These are phyloP conservation scores for Podospora comata DNA, from an alignment of 495 filamentous ascomycete genomes.

Conservation along the genomic window DNA sequence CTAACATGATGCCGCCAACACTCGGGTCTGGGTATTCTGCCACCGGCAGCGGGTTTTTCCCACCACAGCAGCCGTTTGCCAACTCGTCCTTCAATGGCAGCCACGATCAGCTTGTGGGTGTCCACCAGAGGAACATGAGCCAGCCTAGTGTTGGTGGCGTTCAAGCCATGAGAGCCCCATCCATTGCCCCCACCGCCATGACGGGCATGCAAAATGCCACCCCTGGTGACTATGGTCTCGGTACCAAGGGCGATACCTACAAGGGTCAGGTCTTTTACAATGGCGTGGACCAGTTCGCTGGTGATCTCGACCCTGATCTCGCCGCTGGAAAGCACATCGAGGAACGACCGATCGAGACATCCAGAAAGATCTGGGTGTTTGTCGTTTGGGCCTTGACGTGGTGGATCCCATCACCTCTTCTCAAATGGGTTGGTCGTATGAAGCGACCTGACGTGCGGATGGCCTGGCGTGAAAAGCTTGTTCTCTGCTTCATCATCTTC, in stretches of 20 bases:
- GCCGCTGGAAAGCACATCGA: constrained; percentile 73
- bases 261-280: constrained; percentile 70
- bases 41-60: constrained; percentile 67
- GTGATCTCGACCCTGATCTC: constrained; percentile 66
- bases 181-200: constrained; percentile 67
- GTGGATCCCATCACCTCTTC: constrained; percentile 86
- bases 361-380: constrained; percentile 72
- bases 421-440: constrained; percentile 86
- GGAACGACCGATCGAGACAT: constrained; percentile 57
- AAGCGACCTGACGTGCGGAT: constrained; percentile 94
- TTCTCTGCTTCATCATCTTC: constrained; percentile 75
- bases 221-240: constrained; percentile 82
- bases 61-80: constrained; percentile 55
- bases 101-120: constrained; percentile 61
- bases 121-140: constrained; percentile 59
- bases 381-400: constrained; percentile 85
- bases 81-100: constrained; percentile 63
- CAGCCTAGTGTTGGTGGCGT: constrained; percentile 48
- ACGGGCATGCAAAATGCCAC: constrained; percentile 61
- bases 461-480: constrained; percentile 94
- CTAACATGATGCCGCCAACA: constrained; percentile 46
- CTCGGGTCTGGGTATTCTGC: constrained; percentile 65
- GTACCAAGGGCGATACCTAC: constrained; percentile 75
- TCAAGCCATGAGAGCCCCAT: constrained; percentile 55
- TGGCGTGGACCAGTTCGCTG: constrained; percentile 53